Percentiles rank a stretch among this genome's conserved stretches.
Conservation (phyloP, 139 green algal genomes). For the Chlorella vulgaris region DNA sequence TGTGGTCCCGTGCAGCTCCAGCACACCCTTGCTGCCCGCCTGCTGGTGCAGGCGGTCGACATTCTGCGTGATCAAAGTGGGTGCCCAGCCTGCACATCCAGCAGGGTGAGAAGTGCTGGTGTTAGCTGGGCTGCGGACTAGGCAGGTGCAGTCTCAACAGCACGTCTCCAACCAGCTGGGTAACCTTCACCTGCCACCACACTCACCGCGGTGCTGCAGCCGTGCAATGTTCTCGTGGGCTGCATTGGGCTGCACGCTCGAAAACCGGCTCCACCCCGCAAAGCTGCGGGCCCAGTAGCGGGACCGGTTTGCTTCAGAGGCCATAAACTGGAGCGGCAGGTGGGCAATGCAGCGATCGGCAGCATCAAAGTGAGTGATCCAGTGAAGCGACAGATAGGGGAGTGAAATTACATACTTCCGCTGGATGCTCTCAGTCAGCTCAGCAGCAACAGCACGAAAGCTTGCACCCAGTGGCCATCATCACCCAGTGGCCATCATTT, state of each 20-base stretch:
- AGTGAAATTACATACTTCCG: no score
- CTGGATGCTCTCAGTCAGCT: no score
- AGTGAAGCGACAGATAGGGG: no score
- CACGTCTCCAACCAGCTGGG: no score
- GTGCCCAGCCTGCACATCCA: constrained; percentile 55
- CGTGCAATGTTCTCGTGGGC: constrained; percentile 72
- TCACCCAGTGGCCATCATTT: no score
- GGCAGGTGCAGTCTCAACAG: neutral
- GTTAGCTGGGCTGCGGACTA: no score
- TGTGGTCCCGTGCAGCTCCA: constrained; percentile 96
- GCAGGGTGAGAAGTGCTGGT: no score
- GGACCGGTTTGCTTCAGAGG: constrained; percentile 47
- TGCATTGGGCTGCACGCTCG: constrained; percentile 62
- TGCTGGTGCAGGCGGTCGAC: constrained; percentile 93
- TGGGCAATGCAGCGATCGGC: neutral
- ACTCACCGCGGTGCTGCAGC: constrained; percentile 65
- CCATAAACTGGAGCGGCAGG: constrained; percentile 83
- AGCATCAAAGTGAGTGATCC: no score
- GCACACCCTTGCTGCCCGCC: constrained; percentile 58
- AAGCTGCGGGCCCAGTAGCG: constrained; percentile 93
- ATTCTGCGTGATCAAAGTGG: constrained; percentile 92
- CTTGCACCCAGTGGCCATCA: no score
- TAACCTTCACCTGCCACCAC: neutral
- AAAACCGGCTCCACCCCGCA: constrained; percentile 86
- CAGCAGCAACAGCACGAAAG: no score